Evolutionary conservation across 805 yeast species (phyloP).

Genomic region (Metschnikowia cerradonensis): DNA sequence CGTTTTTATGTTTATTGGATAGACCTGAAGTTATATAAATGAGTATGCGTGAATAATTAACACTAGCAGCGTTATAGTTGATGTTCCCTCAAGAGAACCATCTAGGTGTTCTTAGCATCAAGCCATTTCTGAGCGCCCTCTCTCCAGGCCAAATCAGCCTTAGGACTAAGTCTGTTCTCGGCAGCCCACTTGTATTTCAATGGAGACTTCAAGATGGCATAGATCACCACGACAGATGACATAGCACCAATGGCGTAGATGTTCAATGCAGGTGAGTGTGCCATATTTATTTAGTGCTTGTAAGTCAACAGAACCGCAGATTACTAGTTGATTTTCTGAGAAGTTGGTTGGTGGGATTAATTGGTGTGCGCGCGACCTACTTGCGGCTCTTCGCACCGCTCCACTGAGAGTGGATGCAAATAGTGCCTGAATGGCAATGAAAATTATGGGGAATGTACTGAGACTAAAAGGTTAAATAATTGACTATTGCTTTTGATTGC

Average conservation of each 20-base stretch:
- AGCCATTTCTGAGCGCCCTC: slow-evolving; percentile 44
- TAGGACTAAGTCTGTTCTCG: slow-evolving; percentile 43
- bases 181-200: slow-evolving; percentile 38
- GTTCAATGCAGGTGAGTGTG: slow-evolving; percentile 40
- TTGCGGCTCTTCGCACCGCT: not conserved
- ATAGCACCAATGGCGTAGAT: slow-evolving; percentile 39
- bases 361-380: slow-evolving; percentile 15
- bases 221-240: slow-evolving; percentile 38
- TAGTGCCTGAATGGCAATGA: not conserved
- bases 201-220: slow-evolving; percentile 39
- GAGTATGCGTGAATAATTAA: not conserved
- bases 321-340: slow-evolving; percentile 9
- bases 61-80: not conserved
- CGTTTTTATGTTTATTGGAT: not conserved
- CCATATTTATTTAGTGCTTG: slow-evolving; percentile 11
- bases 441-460: not conserved
- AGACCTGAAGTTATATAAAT: slow-evolving; percentile 1
- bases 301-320: slow-evolving; percentile 1
- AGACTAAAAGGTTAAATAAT: not conserved
- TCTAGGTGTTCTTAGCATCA: slow-evolving; percentile 17
- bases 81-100: not conserved
- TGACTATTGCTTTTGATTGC: not conserved
- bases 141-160: slow-evolving; percentile 48
- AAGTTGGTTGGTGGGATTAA: slow-evolving; percentile 15
- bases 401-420: not conserved